phyloP scores from a whole-genome alignment of 2,329 filamentous ascomycete genomes.

The Penicillium frequentans region DNA sequence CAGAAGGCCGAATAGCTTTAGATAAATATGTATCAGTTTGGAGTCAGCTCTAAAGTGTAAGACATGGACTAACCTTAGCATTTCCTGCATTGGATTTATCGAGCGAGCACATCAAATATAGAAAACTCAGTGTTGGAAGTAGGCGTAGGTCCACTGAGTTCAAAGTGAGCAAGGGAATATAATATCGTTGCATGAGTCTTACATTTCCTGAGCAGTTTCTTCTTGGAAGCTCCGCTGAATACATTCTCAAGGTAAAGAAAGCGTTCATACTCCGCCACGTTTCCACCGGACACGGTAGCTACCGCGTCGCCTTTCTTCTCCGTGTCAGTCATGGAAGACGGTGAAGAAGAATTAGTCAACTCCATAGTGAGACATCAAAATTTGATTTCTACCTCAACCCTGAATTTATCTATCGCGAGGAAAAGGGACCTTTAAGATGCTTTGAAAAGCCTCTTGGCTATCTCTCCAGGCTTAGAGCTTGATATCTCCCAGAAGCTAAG shows the following conservation, averaged over 20 bases:
- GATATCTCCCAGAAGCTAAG: too few relatives aligned
- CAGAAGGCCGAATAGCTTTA: neutral
- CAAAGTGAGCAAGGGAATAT: neutral
- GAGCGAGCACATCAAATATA: constrained; percentile 1
- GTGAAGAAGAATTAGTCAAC: too few relatives aligned
- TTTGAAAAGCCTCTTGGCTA: too few relatives aligned
- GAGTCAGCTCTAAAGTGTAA: neutral
- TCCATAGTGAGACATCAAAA: too few relatives aligned
- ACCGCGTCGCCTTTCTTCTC: neutral
- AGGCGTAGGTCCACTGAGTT: neutral
- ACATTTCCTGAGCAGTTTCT: neutral
- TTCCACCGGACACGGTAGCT: neutral
- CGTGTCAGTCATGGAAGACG: neutral
- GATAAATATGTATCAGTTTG: too few relatives aligned
- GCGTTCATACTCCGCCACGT: neutral
- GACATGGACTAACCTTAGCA: neutral
- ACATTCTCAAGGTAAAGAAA: neutral
- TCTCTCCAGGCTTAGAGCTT: too few relatives aligned
- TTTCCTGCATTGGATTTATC: constrained; percentile 2
- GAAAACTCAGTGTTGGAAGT: neutral
- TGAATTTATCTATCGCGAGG: too few relatives aligned
- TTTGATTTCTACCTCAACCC: too few relatives aligned
- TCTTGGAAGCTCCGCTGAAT: neutral
- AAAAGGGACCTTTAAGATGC: too few relatives aligned
- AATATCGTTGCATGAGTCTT: neutral